These are phyloP conservation scores for Neoscytalidium dimidiatum DNA, from an alignment of 2,329 filamentous ascomycete species.

Conservation along the genomic window DNA sequence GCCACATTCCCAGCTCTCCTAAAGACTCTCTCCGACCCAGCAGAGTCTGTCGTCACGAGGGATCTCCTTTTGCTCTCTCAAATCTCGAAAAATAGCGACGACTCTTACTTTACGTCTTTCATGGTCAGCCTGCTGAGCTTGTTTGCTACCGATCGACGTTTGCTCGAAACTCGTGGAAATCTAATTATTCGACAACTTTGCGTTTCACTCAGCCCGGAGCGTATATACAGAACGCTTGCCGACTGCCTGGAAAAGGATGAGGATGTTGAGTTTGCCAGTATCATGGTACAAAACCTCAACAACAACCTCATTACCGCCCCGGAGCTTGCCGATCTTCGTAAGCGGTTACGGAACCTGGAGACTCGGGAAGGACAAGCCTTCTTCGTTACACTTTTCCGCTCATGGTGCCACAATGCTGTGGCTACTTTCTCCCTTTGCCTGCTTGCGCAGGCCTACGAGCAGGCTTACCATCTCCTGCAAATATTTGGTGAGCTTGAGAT, in stretches of 20 bases:
- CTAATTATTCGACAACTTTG: constrained; percentile 95
- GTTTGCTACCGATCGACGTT: constrained; percentile 88
- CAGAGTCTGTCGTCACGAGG: constrained; percentile 92
- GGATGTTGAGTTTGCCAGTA: constrained; percentile 96
- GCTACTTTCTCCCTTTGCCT: constrained; percentile 95
- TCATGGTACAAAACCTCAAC: constrained; percentile 99
- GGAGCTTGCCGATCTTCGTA: constrained; percentile 86
- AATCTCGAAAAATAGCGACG: constrained; percentile 94
- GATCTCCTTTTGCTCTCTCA: constrained; percentile 92
- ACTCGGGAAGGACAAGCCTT: constrained; percentile 91
- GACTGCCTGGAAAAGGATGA: constrained; percentile 98
- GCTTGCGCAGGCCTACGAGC: constrained; percentile 95
- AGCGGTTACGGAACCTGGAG: constrained; percentile 86
- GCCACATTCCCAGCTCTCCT: constrained; percentile 94
- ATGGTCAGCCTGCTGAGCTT: constrained; percentile 96
- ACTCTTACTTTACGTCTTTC: constrained; percentile 96
- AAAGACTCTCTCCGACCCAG: constrained; percentile 93
- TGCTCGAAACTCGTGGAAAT: constrained; percentile 91
- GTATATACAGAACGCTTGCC: constrained; percentile 92
- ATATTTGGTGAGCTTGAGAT: constrained; percentile 98
- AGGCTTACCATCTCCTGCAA: constrained; percentile 92
- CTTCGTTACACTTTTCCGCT: constrained; percentile 90
- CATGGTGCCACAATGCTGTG: constrained; percentile 98
- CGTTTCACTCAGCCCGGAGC: constrained; percentile 86
- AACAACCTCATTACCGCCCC: constrained; percentile 98